Evolutionary conservation across 1,284 basidiomycete genomes (phyloP).

Genomic region (Peniophora sp.): DNA sequence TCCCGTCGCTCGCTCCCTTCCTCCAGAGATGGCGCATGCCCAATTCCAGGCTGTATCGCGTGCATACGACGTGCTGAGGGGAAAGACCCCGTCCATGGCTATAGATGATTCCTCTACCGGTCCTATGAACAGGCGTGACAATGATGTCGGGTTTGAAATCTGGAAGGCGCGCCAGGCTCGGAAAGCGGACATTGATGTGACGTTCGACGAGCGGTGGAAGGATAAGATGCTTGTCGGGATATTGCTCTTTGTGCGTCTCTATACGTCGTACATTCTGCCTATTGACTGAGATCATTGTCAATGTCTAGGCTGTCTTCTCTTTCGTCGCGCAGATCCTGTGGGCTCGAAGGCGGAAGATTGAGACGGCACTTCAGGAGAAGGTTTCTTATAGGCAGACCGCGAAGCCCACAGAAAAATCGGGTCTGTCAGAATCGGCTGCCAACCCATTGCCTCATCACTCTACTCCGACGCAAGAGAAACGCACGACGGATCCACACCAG

Average conservation of each 20-base stretch:
- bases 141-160: constrained; percentile 22
- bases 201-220: constrained; percentile 44
- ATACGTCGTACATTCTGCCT: background rate
- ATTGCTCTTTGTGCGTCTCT: constrained; percentile 36
- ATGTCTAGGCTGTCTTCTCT: background rate
- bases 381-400: too few relatives aligned
- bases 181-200: constrained; percentile 26
- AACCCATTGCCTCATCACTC: too few relatives aligned
- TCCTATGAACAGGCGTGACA: constrained; percentile 20
- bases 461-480: too few relatives aligned
- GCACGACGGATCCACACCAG: too few relatives aligned
- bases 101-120: constrained; percentile 8
- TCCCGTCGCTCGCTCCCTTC: constrained; percentile 33
- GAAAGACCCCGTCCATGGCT: constrained; percentile 18
- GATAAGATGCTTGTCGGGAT: constrained; percentile 43
- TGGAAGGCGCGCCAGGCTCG: constrained; percentile 34
- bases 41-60: constrained; percentile 55
- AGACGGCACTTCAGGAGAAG: too few relatives aligned
- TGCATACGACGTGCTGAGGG: constrained; percentile 52
- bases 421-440: too few relatives aligned
- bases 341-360: background rate
- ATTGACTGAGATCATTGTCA: background rate
- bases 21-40: constrained; percentile 40
- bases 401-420: too few relatives aligned
- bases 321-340: background rate